Evolutionary conservation across 2,329 filamentous ascomycete species (phyloP).

Genomic region (Penicillium freii): DNA sequence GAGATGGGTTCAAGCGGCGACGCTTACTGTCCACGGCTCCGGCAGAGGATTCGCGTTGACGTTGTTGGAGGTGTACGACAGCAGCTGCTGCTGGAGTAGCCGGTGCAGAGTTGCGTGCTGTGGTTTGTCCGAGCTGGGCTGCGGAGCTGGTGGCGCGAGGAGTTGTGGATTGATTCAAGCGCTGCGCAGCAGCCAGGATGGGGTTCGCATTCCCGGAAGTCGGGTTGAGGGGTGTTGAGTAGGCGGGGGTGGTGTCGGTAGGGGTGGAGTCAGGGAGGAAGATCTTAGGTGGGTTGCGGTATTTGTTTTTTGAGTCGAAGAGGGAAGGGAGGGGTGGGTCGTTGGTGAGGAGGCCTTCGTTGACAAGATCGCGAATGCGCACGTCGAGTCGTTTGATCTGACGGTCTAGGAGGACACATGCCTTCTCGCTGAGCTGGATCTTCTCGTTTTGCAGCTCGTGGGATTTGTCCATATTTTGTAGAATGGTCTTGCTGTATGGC

Average conservation of each 20-base stretch:
- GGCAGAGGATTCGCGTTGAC: constrained; percentile 55
- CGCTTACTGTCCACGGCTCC: constrained; percentile 58
- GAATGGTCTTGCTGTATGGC: constrained; percentile 56
- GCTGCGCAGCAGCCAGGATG: constrained; percentile 53
- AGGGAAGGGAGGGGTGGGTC: constrained; percentile 61
- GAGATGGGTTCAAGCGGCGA: constrained; percentile 54
- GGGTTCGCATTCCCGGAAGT: constrained; percentile 56
- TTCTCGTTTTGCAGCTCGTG: constrained; percentile 63
- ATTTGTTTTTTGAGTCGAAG: constrained; percentile 49
- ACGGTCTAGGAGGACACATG: constrained; percentile 58
- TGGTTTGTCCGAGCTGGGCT: constrained; percentile 40
- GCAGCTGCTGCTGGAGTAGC: constrained; percentile 44
- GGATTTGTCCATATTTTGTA: constrained; percentile 58
- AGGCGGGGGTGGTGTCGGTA: constrained; percentile 45
- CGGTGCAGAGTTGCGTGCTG: constrained; percentile 45
- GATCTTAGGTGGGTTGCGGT: constrained; percentile 47
- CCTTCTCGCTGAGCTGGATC: constrained; percentile 59
- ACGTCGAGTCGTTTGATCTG: constrained; percentile 63
- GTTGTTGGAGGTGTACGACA: constrained; percentile 42
- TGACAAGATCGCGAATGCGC: constrained; percentile 59
- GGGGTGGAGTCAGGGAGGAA: constrained; percentile 49
- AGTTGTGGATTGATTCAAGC: constrained; percentile 42
- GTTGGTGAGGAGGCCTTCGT: constrained; percentile 57
- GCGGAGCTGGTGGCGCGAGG: constrained; percentile 34
- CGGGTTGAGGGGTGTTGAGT: constrained; percentile 50